Evolutionary conservation across 2,329 filamentous ascomycete genomes (phyloP), one percentile per base, ranked within the genome.

Genomic region (Chlorencoelia australis): DNA sequence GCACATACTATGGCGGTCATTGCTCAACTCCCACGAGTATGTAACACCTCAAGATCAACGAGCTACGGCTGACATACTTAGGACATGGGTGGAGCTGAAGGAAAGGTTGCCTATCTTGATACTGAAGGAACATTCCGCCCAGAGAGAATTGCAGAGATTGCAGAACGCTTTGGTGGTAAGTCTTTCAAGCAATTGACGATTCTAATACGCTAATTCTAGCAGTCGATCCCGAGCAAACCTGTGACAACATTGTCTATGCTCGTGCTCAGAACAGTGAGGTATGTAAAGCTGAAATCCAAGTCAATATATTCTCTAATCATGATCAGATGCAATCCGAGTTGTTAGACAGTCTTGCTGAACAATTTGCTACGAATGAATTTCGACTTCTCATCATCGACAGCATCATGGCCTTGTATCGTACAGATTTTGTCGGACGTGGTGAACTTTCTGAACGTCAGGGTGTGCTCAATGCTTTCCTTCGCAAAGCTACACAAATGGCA

Each of bases 51-150:
- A 25, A 21, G 20, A 11, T n/a, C 11, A 20, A 5, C 13, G 11
- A 20, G 6, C 28, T 30, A 13, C n/a, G 19, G 34, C 32, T 45
- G 16, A 44, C 25, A 26, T 5, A 9, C 14, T 4, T 28, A 66
- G 51, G 71, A 76, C 13, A 69, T 76, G 61, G 76, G 77, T 9
- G 77, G 78, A 16, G 76, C 73, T 20, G 73, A 76, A 52, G 78
- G 78, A 25, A 82, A 80, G 50, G 77, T 80, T 33, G 76, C 75
- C 14, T 80, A 79, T 48, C 79, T 82, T 47, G 76, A 79, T 46
- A 75, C 71, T 1, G 74, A 79, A 53, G 75, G 75, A 24, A 79
- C 77, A 0, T 82, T 80, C 50, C 65, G 77, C 33, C 77, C 78
- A 0, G 76, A 82, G 53, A 68, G 77, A 43, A 80, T 82, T 42